Base-by-base conservation (phyloP, 2,329 filamentous ascomycete genomes). In the Volutella citrinella region DNA sequence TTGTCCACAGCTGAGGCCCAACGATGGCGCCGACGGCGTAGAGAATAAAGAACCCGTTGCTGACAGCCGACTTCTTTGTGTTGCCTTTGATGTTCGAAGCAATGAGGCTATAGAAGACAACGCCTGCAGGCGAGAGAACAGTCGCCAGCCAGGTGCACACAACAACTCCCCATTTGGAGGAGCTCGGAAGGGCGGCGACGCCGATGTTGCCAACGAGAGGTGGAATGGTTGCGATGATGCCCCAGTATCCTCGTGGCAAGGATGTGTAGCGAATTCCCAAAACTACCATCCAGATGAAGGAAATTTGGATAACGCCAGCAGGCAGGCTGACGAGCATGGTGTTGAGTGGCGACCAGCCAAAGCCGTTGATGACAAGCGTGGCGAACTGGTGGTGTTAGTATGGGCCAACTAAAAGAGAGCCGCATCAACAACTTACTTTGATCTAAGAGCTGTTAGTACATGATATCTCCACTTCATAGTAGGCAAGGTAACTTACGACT, bases 1-100 rank as follows among this genome's bases (percentile, higher is more conserved):
- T 22, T 10, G 23, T 32, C 31, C 34, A 38, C 7, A 35, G 24
- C 16, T 30, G 29, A 10, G 39, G 29, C 1, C 30, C 27, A 10
- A 23, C 19, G 17, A 41, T 31, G 6, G 25, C 23, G 6, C 29
- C 34, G 4, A 19, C 24, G 16, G 22, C 22, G n/a, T 31, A 34
- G 19, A 32, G 21, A 4, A 41, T 27, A 17, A 41, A 41, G 27
- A 18, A 41, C 1, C 18, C 27, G n/a, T 32, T 37, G n/a, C 23
- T 41, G 7, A 15, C 27, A 6, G 27, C 24, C 9, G 34, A 10
- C n/a, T 34, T 36, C 13, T 41, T 34, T 7, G 38, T 37, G 17
- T 41, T 41, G 14, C 30, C 38, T 14, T 37, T 37, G n/a, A 41
- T 17, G 19, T 34, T 41, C 11, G 34, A 40, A 3, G 38, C 33